Conservation (phyloP, 306 rosid species). For the Cicer cuneatum region DNA sequence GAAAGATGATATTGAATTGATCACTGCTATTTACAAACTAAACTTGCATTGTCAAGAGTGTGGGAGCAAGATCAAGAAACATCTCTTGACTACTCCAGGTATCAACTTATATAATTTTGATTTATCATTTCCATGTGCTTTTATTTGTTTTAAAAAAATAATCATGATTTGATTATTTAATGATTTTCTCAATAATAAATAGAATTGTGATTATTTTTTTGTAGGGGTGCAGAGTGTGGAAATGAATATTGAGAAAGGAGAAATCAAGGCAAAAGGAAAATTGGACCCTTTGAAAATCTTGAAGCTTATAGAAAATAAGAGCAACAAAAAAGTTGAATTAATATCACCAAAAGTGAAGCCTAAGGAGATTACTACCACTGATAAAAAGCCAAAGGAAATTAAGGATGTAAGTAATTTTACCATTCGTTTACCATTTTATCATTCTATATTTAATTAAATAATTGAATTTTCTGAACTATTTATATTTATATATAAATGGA, state of each 20-base stretch:
- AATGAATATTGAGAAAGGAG: constrained; percentile 64
- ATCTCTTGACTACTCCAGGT: constrained; percentile 72
- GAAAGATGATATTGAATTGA: constrained; percentile 48
- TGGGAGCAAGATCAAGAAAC: constrained; percentile 73
- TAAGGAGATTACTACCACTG: constrained; percentile 43
- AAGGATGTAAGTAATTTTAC: constrained; percentile 51
- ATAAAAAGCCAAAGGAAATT: constrained; percentile 57
- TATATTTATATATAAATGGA: too few species aligned
- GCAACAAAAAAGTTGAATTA: constrained; percentile 69
- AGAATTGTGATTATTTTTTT: not conserved
- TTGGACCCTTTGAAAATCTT: constrained; percentile 66
- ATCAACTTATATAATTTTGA: not conserved
- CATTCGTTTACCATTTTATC: too few species aligned
- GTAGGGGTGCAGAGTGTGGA: constrained; percentile 78
- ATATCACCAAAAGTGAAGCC: constrained; percentile 76
- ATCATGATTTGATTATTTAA: not conserved
- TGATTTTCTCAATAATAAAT: constrained; percentile 10
- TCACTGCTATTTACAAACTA: constrained; percentile 77
- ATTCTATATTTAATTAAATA: too few species aligned
- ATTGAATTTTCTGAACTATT: too few species aligned
- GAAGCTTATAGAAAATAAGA: constrained; percentile 61
- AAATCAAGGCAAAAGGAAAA: constrained; percentile 69
- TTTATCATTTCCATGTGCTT: not conserved
- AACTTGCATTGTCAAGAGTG: constrained; percentile 81
- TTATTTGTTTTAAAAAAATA: not conserved